Evolutionary conservation across 345 rosid species (phyloP).

Genomic region (Reutealis trisperma): DNA sequence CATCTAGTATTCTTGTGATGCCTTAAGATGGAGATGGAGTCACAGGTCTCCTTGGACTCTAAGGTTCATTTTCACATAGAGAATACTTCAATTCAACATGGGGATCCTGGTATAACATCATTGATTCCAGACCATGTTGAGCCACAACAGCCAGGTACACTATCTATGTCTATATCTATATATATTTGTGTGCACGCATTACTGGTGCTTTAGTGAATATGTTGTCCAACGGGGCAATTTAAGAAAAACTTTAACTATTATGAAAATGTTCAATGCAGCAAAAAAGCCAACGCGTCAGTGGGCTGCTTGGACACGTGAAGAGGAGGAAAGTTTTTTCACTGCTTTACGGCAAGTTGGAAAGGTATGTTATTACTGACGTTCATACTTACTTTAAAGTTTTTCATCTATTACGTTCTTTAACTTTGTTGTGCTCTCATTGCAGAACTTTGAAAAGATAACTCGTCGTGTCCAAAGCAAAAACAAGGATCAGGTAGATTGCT

Average conservation of each 20-base stretch:
- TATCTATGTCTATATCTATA: slow-evolving; percentile 14
- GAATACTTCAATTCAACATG: slow-evolving; percentile 44
- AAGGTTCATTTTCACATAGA: slow-evolving; percentile 38
- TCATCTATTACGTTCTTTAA: slow-evolving; percentile 5
- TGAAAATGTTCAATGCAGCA: slow-evolving; percentile 40
- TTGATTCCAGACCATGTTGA: slow-evolving; percentile 35
- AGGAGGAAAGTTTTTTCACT: slow-evolving; percentile 95
- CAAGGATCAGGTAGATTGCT: slow-evolving; percentile 86
- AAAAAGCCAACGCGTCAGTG: slow-evolving; percentile 92
- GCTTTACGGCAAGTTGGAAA: slow-evolving; percentile 99
- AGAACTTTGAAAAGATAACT: slow-evolving; percentile 99
- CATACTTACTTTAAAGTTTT: slow-evolving; percentile 9
- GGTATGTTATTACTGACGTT: slow-evolving; percentile 43
- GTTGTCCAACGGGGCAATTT: slow-evolving; percentile 7
- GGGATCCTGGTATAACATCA: slow-evolving; percentile 40
- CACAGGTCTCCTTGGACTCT: slow-evolving; percentile 30
- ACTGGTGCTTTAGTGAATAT: slow-evolving; percentile 6
- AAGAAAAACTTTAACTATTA: background rate
- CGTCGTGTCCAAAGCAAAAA: slow-evolving; percentile 93
- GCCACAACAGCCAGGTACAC: slow-evolving; percentile 62
- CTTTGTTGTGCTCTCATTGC: slow-evolving; percentile 30
- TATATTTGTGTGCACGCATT: background rate
- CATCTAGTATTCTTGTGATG: slow-evolving; percentile 33
- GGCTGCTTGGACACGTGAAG: slow-evolving; percentile 99
- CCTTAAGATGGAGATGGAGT: slow-evolving; percentile 43